Percentiles rank a stretch among this genome's conserved stretches.
These are phyloP conservation scores for Pholiota adiposa DNA, from an alignment of 1,284 basidiomycete species.

Conservation along the genomic window DNA sequence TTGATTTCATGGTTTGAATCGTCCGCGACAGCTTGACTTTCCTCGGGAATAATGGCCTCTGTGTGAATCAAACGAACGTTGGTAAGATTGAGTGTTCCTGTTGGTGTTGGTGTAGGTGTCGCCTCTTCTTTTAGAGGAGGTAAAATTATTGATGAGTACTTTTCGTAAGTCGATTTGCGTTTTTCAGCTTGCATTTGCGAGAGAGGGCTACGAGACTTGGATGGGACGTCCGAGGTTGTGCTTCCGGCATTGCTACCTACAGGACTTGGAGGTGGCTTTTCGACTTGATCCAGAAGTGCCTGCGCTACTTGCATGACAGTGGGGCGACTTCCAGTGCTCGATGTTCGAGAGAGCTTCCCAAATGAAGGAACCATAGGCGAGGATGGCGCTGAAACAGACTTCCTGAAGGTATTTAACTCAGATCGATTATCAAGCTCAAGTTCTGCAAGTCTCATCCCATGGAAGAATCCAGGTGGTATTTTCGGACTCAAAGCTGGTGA, in stretches of 20 bases:
- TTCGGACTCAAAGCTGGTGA: not conserved
- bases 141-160: slow-evolving; percentile 61
- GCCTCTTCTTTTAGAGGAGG: slow-evolving; percentile 71
- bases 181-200: slow-evolving; percentile 45
- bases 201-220: slow-evolving; percentile 14
- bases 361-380: slow-evolving; percentile 9
- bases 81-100: slow-evolving; percentile 51
- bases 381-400: not conserved
- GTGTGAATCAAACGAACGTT: slow-evolving; percentile 21
- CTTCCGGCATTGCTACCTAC: not conserved
- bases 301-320: slow-evolving; percentile 80
- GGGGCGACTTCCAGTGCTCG: slow-evolving; percentile 69
- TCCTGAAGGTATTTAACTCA: not conserved
- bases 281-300: slow-evolving; percentile 48
- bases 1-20: not conserved
- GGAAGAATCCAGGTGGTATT: not conserved
- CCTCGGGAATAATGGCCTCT: not conserved
- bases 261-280: not conserved
- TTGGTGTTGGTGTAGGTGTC: slow-evolving; percentile 62
- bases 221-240: not conserved
- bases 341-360: slow-evolving; percentile 53
- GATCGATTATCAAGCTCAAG: not conserved
- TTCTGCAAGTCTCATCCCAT: not conserved
- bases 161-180: slow-evolving; percentile 68
- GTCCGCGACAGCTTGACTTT: not conserved